Base-by-base conservation (phyloP, 2,329 filamentous ascomycete species). In the Cercospora janseana region DNA sequence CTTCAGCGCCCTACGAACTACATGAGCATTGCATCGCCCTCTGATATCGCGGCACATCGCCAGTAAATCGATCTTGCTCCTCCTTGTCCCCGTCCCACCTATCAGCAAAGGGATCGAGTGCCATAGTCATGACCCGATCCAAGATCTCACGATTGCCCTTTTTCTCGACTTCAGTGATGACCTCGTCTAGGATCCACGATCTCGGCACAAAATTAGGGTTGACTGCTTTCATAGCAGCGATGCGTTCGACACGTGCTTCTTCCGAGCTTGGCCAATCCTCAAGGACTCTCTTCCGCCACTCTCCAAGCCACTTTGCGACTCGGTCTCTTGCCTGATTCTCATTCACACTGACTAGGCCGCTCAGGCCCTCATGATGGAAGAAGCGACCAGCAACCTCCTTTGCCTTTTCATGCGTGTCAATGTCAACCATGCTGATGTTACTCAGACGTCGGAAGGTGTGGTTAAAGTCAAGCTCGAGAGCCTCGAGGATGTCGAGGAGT, bases 181-280 rank as follows among this genome's bases (percentile, higher is more conserved):
- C 69, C 69, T 98, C 93, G 66, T 97, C 92, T 15, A 98, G 76
- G 44, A 98, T 81, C 91, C 92, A 98, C 13, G 87, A 85, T 38
- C 90, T 81, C 0, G 93, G 89, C 0, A 96, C 76, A 63, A 98
- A 98, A 72, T 88, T 95, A 2, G 93, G 93, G 65, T 98, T 98
- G 16, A 91, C 86, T 20, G 73, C 76, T 72, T 87, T 88, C 93
- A 97, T 97, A 9, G 79, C 80, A 23, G 65, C 69, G 51, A 83
- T 79, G 54, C 92, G 78, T 61, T 85, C 80, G 3, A 71, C 73
- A 38, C 94, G 85, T 12, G 67, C 72, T 4, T 68, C 64, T 26
- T 70, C 70, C 3, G 74, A 74, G 5, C 75, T 74, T 3, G 79
- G 79, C 88, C 88, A 95, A 62, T 95, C 89, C 61, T 92, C 84